Base-by-base conservation (phyloP, 495 filamentous ascomycete species). In the Penicillium coprophilum region DNA sequence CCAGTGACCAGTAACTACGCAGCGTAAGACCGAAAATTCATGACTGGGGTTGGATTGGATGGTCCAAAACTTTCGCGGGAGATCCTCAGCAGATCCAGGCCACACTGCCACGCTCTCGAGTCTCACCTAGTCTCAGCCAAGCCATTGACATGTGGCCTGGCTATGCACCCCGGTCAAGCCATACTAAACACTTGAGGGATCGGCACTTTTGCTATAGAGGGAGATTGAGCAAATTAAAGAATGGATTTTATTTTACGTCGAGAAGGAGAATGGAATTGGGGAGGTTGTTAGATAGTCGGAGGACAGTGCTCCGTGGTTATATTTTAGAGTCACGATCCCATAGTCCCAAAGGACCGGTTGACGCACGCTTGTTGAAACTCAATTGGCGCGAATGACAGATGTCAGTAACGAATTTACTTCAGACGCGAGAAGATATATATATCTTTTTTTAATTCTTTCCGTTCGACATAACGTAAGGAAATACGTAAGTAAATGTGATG, bases 41-140 rank as follows among this genome's bases (percentile, higher is more conserved):
- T 20, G 21, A n/a, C 44, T 56, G 56, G 64, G 64, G 64, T 62
- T 67, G 53, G 32, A 68, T 69, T 69, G 61, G 58, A 55, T 61
- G 60, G 60, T 49, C 47, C 19, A 48, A 69, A 74, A 74, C 65
- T 63, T 69, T 72, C 67, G 61, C 73, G 73, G 73, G 73, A 74
- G 73, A 76, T 76, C 73, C 73, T 64, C 68, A 63, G 68, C 60
- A 73, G 73, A 74, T 74, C 73, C 56, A 71, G 64, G 34, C 50
- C 32, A 50, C 50, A 43, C 50, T 52, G 50, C 50, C 50, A 52
- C 50, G 49, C 45, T 20, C 27, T 30, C 34, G n/a, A 48, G 7
- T 20, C 31, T 1, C 39, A 20, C 10, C 24, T 28, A n/a, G 44
- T 46, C 41, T 43, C 43, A 46, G 43, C 44, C 41, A 28, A 17